Percentiles rank a stretch among this genome's conserved stretches.
These are phyloP conservation scores for Bretschneidera sinensis DNA, from an alignment of 345 rosid genomes.

Conservation along the genomic window DNA sequence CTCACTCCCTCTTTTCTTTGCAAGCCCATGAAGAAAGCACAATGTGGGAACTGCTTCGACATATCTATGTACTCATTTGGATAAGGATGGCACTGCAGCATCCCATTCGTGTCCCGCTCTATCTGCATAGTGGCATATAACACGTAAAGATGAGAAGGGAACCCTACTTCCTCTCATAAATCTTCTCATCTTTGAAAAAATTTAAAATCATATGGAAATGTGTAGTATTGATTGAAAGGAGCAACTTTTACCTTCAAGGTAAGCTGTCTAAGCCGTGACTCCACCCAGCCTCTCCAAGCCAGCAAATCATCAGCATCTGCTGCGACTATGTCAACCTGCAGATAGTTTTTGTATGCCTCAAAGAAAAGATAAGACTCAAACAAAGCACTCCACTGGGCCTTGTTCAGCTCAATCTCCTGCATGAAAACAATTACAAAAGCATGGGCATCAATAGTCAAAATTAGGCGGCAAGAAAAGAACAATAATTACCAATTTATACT, in stretches of 20 bases:
- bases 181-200: no score
- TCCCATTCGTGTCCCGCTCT: conserved; percentile 67
- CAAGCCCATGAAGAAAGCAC: conserved; percentile 76
- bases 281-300: conserved; percentile 83
- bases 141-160: not conserved
- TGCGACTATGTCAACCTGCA: conserved; percentile 63
- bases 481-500: not conserved
- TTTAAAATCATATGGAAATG: no score
- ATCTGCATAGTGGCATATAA: conserved; percentile 40
- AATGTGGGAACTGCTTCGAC: conserved; percentile 52
- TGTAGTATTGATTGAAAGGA: conserved; percentile 2
- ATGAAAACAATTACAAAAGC: conserved; percentile 1
- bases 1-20: conserved; percentile 56
- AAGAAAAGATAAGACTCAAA: conserved; percentile 65
- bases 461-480: not conserved
- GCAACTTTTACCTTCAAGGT: conserved; percentile 46
- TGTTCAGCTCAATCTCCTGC: conserved; percentile 63
- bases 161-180: no score
- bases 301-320: conserved; percentile 52
- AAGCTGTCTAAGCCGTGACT: conserved; percentile 68
- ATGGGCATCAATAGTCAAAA: conserved; percentile 8
- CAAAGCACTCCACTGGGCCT: conserved; percentile 54
- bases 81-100: conserved; percentile 76
- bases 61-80: conserved; percentile 54
- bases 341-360: conserved; percentile 67